A percentile compares a stretch with the other conserved stretches of the same genome.
Conservation (phyloP, 345 rosid genomes). For the Citrus maxima region DNA sequence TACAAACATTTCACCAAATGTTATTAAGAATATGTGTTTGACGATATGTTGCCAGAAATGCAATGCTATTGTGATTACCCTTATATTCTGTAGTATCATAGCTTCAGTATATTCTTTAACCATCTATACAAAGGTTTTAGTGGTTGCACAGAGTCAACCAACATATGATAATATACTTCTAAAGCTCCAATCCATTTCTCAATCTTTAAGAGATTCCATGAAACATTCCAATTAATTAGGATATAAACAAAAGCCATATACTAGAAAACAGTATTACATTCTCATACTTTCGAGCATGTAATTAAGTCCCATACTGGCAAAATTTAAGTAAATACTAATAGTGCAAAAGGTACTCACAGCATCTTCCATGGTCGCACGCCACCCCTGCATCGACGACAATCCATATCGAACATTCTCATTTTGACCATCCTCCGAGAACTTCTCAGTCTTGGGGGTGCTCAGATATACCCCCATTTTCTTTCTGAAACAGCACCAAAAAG, state of each 20-base stretch:
- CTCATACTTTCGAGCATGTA: not conserved
- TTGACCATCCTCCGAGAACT: constrained; percentile 70
- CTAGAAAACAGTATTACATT: not conserved
- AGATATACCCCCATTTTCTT: constrained; percentile 70
- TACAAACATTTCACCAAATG: not conserved
- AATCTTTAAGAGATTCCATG: not conserved
- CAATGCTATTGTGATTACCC: not conserved
- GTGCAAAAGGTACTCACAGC: constrained; percentile 48
- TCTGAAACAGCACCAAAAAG: constrained; percentile 7
- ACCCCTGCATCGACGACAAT: constrained; percentile 82
- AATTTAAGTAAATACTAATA: not conserved
- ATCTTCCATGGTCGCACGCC: constrained; percentile 91
- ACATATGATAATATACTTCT: not conserved
- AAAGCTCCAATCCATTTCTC: not conserved
- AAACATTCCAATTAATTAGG: not conserved
- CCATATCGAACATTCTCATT: constrained; percentile 63
- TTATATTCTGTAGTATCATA: not conserved
- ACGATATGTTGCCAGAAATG: not conserved
- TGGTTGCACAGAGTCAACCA: not conserved
- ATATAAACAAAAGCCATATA: not conserved
- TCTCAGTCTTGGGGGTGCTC: constrained; percentile 78
- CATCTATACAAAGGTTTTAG: not conserved
- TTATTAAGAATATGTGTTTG: not conserved
- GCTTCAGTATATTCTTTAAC: not conserved
- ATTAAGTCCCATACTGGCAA: not conserved